Evolutionary conservation across 257 asterid species (phyloP), one percentile per base, ranked within the genome.

Genomic region (Forsythia suspensa): DNA sequence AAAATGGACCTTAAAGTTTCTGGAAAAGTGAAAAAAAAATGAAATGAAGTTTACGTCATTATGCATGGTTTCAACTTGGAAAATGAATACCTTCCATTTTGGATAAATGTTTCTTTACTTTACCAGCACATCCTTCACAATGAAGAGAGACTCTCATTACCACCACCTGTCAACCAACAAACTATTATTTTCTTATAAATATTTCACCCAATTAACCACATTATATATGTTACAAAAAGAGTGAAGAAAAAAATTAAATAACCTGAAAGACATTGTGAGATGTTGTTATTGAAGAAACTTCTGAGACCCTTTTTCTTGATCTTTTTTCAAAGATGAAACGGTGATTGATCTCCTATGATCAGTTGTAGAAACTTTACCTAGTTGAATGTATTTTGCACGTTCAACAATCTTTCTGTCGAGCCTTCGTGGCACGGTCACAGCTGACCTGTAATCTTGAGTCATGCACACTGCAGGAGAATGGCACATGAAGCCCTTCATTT

Each of bases 141-240:
- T 93, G 98, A 78, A 93, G 87, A 18, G 97, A 90, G n/a, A 93
- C 96, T 80, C 91, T 93, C 97, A 93, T 86, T 61, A 90, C 98
- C 82, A 90, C 97, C 77, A 93, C 95, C 98, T 91, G 87, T 66
- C 18, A 29, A 48, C 76, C 76, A 81, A 51, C 68, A 41, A 9
- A 38, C 10, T 24, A 51, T 3, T 41, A 6, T 18, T 18, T 29
- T 29, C 34, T 29, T 29, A 29, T 29, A 29, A 29, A 29, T 29
- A 29, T 29, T 29, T 29, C 34, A 29, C 34, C 34, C 34, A 29
- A 29, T 29, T 29, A 29, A 29, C 34, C 1, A 29, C 34, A 29
- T 29, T 29, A 29, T 29, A 29, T 1, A 29, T 29, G 34, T 29
- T 29, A 29, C 34, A 29, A 29, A 29, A 29, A 29, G 34, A 29